Conservation (phyloP, 495 filamentous ascomycete genomes). For the Neurospora sp. region DNA sequence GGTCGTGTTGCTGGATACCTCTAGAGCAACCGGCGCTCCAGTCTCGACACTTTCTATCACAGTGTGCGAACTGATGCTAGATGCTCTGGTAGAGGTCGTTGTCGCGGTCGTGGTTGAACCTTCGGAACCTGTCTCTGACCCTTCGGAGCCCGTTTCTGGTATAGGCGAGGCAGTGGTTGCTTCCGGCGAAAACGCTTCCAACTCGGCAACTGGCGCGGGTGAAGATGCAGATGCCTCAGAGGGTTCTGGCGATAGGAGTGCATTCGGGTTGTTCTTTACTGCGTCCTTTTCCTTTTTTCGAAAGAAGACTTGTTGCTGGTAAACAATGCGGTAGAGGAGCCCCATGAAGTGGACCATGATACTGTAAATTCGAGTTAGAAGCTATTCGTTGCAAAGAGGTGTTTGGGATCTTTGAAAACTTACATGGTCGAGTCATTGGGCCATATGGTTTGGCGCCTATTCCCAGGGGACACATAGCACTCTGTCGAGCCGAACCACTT, state of each 20-base stretch:
- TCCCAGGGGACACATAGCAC: not conserved
- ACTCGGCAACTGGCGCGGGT: not conserved
- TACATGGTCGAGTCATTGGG: constrained; percentile 1
- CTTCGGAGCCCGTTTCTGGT: not conserved
- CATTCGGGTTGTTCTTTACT: not conserved
- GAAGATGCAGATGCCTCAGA: not conserved
- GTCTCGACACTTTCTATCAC: not conserved
- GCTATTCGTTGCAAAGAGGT: not conserved
- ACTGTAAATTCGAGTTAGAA: not conserved
- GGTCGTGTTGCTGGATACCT: not conserved
- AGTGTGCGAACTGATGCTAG: not conserved
- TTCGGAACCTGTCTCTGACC: not conserved
- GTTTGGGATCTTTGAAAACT: not conserved
- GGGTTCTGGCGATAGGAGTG: not conserved
- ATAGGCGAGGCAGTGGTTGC: not conserved
- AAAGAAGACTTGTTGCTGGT: not conserved
- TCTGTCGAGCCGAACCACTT: constrained; percentile 2
- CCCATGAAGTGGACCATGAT: not conserved
- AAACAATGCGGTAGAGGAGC: not conserved
- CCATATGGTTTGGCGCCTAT: not conserved
- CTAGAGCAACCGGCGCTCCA: not conserved
- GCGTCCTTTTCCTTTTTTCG: not conserved
- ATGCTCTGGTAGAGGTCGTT: not conserved
- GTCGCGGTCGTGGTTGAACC: not conserved
- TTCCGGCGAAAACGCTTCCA: not conserved